phyloP scores from a whole-genome alignment of 306 rosid genomes.

The Oxytropis ochrocephala region DNA sequence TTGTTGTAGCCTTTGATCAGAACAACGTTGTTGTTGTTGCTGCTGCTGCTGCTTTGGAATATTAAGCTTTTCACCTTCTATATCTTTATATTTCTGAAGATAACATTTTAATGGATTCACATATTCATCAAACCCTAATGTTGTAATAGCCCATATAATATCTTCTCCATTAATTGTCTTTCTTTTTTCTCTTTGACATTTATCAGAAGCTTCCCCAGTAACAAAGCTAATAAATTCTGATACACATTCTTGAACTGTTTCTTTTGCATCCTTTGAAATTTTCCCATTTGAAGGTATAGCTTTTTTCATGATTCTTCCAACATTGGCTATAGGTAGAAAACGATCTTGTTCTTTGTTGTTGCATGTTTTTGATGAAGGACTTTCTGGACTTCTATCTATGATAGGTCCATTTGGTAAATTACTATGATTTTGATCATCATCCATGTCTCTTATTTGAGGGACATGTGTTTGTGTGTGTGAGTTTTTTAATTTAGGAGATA shows the following conservation, averaged over 20 bases:
- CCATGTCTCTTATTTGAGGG: conserved; percentile 34
- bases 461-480: not conserved
- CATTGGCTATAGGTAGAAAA: conserved; percentile 74
- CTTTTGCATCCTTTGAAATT: conserved; percentile 78
- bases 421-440: conserved; percentile 37
- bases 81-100: conserved; percentile 63
- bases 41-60: conserved; percentile 54
- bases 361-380: conserved; percentile 30
- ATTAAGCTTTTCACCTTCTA: conserved; percentile 61
- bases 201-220: conserved; percentile 64
- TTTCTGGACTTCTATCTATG: conserved; percentile 34
- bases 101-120: conserved; percentile 51
- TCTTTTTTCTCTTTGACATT: conserved; percentile 71
- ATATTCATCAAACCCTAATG: conserved; percentile 64
- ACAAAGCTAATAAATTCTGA: conserved; percentile 76
- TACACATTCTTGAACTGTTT: conserved; percentile 71
- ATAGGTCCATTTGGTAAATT: conserved; percentile 35
- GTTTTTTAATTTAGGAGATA: not conserved
- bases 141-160: conserved; percentile 69
- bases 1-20: conserved; percentile 36
- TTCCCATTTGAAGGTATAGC: conserved; percentile 59
- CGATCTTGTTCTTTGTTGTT: conserved; percentile 54
- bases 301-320: conserved; percentile 68
- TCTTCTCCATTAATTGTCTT: conserved; percentile 72
- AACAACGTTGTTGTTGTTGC: conserved; percentile 34